Conservation (phyloP, 176 grass and related monocot species). For the Leersia perrieri region DNA sequence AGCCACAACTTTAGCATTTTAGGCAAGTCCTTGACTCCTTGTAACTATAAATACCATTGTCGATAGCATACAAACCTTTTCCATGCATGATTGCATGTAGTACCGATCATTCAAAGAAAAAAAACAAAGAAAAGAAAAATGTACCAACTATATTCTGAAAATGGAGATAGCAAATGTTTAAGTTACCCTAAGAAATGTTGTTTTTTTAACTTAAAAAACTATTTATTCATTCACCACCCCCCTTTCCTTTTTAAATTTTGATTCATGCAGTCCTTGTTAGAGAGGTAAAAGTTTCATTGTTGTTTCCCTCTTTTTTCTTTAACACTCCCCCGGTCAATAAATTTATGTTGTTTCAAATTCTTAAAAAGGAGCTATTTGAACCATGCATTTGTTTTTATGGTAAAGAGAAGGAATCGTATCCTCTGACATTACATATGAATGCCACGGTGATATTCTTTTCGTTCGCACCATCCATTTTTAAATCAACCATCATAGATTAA, state of each 20-base stretch:
- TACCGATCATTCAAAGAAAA: background rate
- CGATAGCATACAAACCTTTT: background rate
- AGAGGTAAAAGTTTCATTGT: background rate
- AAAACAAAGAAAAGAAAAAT: background rate
- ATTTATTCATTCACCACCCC: background rate
- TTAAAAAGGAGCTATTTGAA: background rate
- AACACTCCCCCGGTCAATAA: background rate
- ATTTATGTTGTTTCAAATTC: background rate
- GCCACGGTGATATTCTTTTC: too few species aligned
- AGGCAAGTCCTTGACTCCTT: background rate
- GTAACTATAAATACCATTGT: background rate
- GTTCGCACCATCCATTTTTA: too few species aligned
- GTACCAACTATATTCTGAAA: background rate
- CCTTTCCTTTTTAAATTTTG: too few species aligned
- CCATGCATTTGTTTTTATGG: too few species aligned
- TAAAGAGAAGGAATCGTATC: too few species aligned
- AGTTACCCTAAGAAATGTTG: background rate
- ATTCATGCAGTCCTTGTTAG: background rate
- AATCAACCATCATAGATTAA: too few species aligned
- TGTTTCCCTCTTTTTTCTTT: background rate
- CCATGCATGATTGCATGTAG: background rate
- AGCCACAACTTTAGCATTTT: constrained; percentile 5
- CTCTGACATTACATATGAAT: too few species aligned
- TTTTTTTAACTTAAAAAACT: background rate
- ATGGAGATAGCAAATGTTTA: background rate